phyloP scores from a whole-genome alignment of 768 basidiomycete genomes.

The Lactarius hengduanensis region DNA sequence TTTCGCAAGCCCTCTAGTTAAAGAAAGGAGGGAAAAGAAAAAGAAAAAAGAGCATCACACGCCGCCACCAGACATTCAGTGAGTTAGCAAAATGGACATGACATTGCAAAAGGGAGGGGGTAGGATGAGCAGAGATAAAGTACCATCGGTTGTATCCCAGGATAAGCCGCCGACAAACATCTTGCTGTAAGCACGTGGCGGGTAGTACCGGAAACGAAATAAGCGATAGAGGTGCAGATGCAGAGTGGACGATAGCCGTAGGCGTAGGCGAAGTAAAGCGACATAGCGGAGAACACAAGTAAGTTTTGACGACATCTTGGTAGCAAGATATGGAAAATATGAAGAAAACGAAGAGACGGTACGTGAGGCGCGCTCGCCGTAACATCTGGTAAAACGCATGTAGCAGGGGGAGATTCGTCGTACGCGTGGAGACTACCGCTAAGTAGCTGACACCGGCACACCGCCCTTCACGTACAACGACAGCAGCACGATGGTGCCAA shows the following conservation, averaged over 20 bases:
- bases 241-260: slow-evolving; percentile 25
- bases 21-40: neutral
- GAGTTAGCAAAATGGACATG: slow-evolving; percentile 41
- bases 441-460: slow-evolving; percentile 20
- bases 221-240: slow-evolving; percentile 26
- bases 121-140: slow-evolving; percentile 39
- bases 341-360: neutral
- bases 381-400: slow-evolving; percentile 26
- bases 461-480: slow-evolving; percentile 2
- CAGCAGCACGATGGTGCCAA: neutral
- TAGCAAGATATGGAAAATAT: slow-evolving; percentile 25
- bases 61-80: slow-evolving; percentile 39
- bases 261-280: slow-evolving; percentile 20
- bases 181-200: slow-evolving; percentile 61
- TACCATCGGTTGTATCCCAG: slow-evolving; percentile 99
- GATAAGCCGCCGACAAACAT: slow-evolving; percentile 99
- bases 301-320: slow-evolving; percentile 24
- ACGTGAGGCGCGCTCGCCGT: slow-evolving; percentile 17
- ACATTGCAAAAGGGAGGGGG: slow-evolving; percentile 27
- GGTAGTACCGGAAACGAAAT: slow-evolving; percentile 23
- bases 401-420: neutral
- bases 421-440: slow-evolving; percentile 22
- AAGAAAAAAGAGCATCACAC: slow-evolving; percentile 27
- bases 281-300: slow-evolving; percentile 24
- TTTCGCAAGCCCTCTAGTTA: slow-evolving; percentile 68